These are phyloP conservation scores for Yamadazyma nakazawae DNA, from an alignment of 805 yeast species.

Conservation along the genomic window DNA sequence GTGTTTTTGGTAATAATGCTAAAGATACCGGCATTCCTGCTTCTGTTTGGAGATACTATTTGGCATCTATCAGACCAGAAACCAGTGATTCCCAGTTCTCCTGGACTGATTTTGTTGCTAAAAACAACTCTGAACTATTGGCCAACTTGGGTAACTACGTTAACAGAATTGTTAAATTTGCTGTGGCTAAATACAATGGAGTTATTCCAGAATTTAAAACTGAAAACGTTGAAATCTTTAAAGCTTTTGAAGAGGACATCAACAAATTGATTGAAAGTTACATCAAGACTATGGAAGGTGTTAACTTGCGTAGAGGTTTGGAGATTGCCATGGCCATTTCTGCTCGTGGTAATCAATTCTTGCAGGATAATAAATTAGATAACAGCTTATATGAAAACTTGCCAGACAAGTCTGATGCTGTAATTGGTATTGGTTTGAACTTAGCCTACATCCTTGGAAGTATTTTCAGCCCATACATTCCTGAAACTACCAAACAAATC, in stretches of 20 bases:
- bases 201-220: conserved; percentile 71
- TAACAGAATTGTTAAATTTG: conserved; percentile 88
- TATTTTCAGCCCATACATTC: conserved; percentile 84
- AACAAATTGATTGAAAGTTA: conserved; percentile 60
- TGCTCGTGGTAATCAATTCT: conserved; percentile 89
- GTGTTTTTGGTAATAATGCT: conserved; percentile 98
- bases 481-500: conserved; percentile 71
- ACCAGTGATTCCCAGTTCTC: conserved; percentile 94
- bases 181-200: conserved; percentile 85
- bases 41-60: conserved; percentile 96
- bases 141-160: conserved; percentile 97
- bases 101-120: conserved; percentile 93
- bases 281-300: conserved; percentile 69
- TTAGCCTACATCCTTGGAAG: conserved; percentile 83
- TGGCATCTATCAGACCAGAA: conserved; percentile 92
- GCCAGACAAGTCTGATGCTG: conserved; percentile 86
- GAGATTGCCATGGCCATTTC: conserved; percentile 90
- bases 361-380: conserved; percentile 94
- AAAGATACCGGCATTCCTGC: conserved; percentile 87
- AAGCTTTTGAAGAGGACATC: conserved; percentile 50
- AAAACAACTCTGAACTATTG: conserved; percentile 88
- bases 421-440: conserved; percentile 87
- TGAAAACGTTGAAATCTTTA: conserved; percentile 45
- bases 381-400: conserved; percentile 72
- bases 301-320: conserved; percentile 81